phyloP scores from a whole-genome alignment of 208 protist species.

The Trypanosoma theileri region DNA sequence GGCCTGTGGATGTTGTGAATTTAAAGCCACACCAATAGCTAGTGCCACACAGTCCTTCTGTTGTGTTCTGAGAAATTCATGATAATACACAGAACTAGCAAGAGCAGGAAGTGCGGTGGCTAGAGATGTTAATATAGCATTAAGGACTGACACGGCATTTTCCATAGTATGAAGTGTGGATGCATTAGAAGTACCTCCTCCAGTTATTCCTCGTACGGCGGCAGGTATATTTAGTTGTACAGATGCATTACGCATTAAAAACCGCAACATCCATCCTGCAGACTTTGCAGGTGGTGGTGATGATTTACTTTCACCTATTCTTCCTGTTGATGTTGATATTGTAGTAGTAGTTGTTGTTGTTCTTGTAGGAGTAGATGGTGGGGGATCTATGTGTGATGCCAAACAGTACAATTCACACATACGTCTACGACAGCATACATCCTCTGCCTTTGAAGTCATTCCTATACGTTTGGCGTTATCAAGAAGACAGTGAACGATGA shows the following conservation, averaged over 20 bases:
- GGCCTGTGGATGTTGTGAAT: constrained; percentile 27
- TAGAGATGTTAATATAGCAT: constrained; percentile 34
- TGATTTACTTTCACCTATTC: not conserved
- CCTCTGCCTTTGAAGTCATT: constrained; percentile 21
- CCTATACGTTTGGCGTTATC: constrained; percentile 36
- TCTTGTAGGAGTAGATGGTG: constrained; percentile 12
- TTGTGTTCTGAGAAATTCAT: constrained; percentile 45
- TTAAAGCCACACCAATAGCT: constrained; percentile 41
- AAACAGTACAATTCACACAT: constrained; percentile 53
- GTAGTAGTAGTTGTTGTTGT: not conserved
- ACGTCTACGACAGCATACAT: constrained; percentile 30
- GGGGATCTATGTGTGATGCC: constrained; percentile 42
- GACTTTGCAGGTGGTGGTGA: constrained; percentile 24
- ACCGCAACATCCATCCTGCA: constrained; percentile 56
- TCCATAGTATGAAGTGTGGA: constrained; percentile 32
- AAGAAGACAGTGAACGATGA: constrained; percentile 58
- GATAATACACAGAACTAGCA: constrained; percentile 37
- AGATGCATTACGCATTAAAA: constrained; percentile 54
- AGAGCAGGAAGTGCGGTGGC: constrained; percentile 36
- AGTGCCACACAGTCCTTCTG: constrained; percentile 45
- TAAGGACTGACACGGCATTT: constrained; percentile 33
- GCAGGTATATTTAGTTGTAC: constrained; percentile 42
- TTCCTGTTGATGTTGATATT: not conserved
- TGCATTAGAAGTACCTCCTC: not conserved
- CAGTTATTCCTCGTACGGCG: constrained; percentile 16